A percentile compares a stretch with the other conserved stretches of the same genome.
These are phyloP conservation scores for Aureobasidium zeae DNA, from an alignment of 2,329 filamentous ascomycete species.

Conservation along the genomic window DNA sequence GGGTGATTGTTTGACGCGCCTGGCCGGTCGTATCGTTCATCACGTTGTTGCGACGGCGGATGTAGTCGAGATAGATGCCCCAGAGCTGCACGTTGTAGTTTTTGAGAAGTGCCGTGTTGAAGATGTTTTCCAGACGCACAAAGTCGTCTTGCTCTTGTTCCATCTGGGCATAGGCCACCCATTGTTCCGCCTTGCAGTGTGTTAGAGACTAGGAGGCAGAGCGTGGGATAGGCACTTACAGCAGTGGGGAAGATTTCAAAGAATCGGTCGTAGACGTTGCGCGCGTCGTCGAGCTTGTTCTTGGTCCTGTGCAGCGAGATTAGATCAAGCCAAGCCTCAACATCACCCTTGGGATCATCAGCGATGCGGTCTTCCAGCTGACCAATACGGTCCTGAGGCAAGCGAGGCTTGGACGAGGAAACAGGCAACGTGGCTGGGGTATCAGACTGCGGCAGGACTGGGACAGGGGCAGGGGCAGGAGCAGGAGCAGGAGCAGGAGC, in stretches of 20 bases:
- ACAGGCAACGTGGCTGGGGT: too few species aligned
- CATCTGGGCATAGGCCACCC: constrained; percentile 81
- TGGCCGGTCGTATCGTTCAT: constrained; percentile 67
- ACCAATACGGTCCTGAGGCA: constrained; percentile 64
- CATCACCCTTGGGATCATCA: constrained; percentile 85
- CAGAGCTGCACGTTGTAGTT: constrained; percentile 81
- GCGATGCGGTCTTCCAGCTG: constrained; percentile 83
- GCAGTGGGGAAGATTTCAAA: constrained; percentile 80
- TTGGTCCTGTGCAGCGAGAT: constrained; percentile 76
- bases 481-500: constrained; percentile 20
- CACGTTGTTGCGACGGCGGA: constrained; percentile 82
- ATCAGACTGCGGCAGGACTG: constrained; percentile 16
- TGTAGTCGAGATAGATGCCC: constrained; percentile 90
- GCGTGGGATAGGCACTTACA: constrained; percentile 50
- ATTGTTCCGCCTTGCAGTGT: constrained; percentile 66
- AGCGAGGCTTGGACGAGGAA: constrained; percentile 39
- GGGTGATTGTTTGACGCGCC: constrained; percentile 68
- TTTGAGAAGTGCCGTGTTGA: constrained; percentile 66
- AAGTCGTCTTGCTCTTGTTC: constrained; percentile 83
- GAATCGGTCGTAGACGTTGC: constrained; percentile 76
- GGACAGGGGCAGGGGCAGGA: too few species aligned
- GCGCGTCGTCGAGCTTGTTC: constrained; percentile 71
- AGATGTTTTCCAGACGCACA: constrained; percentile 69
- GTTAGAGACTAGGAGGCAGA: constrained; percentile 27
- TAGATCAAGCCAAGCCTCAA: constrained; percentile 82